phyloP scores from a whole-genome alignment of 306 rosid species.

The Cicer pinnatifidum region DNA sequence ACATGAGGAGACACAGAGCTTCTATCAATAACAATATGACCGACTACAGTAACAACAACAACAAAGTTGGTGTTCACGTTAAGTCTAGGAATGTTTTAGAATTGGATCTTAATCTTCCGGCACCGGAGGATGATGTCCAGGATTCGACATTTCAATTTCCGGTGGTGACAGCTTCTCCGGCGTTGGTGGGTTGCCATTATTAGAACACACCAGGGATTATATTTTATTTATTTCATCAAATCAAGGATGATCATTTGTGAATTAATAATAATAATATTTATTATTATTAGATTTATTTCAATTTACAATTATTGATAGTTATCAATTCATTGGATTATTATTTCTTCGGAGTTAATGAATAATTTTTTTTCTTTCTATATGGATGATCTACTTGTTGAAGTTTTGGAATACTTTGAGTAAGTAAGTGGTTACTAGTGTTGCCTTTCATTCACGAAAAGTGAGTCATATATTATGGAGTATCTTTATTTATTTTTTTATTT shows the following conservation, averaged over 20 bases:
- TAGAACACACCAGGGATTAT: constrained; percentile 46
- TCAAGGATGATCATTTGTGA: constrained; percentile 50
- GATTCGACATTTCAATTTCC: constrained; percentile 64
- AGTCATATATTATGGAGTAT: constrained; percentile 54
- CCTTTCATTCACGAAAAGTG: constrained; percentile 95
- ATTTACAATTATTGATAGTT: constrained; percentile 46
- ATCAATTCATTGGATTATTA: constrained; percentile 51
- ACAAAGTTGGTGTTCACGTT: background rate
- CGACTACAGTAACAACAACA: background rate
- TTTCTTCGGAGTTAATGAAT: constrained; percentile 14
- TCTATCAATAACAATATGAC: background rate
- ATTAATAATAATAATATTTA: constrained; percentile 41
- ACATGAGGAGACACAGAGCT: constrained; percentile 87
- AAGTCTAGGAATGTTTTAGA: constrained; percentile 58
- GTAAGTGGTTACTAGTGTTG: constrained; percentile 79
- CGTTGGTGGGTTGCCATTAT: constrained; percentile 90
- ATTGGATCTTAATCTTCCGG: constrained; percentile 93
- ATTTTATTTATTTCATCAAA: constrained; percentile 30
- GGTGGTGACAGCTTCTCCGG: constrained; percentile 65
- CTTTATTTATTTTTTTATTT: constrained; percentile 36
- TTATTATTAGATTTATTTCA: constrained; percentile 49
- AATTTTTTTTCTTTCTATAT: constrained; percentile 30
- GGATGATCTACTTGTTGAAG: constrained; percentile 56
- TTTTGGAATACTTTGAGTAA: constrained; percentile 84
- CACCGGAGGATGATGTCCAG: constrained; percentile 77